Evolutionary conservation across 1,139 yeast genomes (phyloP).

Genomic region (Diutina rugosa): DNA sequence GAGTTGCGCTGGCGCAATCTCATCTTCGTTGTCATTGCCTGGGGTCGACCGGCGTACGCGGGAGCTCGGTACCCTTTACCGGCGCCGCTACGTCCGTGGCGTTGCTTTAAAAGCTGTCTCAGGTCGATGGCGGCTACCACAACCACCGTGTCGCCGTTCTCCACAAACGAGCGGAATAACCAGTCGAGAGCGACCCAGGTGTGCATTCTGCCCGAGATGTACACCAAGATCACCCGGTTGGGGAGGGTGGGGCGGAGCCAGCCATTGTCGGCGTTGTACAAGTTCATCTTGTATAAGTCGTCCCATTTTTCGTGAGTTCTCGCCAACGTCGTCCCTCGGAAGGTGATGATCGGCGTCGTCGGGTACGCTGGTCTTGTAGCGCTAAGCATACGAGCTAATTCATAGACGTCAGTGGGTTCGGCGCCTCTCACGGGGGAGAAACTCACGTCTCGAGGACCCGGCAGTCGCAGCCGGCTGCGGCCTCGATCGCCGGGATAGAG

Average conservation of each 20-base stretch:
- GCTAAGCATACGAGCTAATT: conserved; percentile 4
- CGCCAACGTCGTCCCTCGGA: conserved; percentile 37
- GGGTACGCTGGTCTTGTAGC: conserved; percentile 22
- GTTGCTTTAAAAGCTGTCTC: neutral
- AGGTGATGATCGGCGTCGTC: conserved; percentile 37
- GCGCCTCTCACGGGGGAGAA: conserved; percentile 6
- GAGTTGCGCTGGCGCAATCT: conserved; percentile 20
- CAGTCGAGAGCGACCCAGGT: conserved; percentile 77
- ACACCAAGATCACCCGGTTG: conserved; percentile 44
- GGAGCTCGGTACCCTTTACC: neutral
- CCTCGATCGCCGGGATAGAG: neutral
- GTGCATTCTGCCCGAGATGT: conserved; percentile 57
- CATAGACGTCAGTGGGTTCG: conserved; percentile 6
- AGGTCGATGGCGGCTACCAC: conserved; percentile 31
- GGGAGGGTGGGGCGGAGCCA: conserved; percentile 28
- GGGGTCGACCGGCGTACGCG: conserved; percentile 8
- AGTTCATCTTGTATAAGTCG: conserved; percentile 19
- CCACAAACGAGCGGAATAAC: conserved; percentile 37
- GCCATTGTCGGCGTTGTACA: conserved; percentile 12
- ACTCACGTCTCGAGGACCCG: conserved; percentile 1
- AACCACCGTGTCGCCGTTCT: conserved; percentile 53
- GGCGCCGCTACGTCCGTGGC: neutral
- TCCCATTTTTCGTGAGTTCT: conserved; percentile 32
- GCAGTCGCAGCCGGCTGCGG: conserved; percentile 1
- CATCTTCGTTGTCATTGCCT: conserved; percentile 19